These are phyloP conservation scores for Leccinum sublutescens DNA, from an alignment of 768 basidiomycete species.

Conservation along the genomic window DNA sequence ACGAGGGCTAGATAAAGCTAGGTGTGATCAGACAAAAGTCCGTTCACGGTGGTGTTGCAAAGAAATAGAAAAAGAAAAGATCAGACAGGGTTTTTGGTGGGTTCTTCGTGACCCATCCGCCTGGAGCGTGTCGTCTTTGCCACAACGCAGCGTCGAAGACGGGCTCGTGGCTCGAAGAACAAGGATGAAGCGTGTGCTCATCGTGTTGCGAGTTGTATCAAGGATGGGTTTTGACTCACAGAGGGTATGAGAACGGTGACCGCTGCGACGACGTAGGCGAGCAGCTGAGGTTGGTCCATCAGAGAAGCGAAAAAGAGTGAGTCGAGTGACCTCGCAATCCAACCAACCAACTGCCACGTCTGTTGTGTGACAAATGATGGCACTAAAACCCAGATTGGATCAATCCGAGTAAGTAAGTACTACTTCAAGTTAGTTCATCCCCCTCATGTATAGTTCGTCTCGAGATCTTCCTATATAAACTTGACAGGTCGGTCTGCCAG, in stretches of 20 bases:
- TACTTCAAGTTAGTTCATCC: too few species aligned
- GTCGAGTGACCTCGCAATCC: not conserved
- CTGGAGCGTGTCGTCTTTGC: conserved; percentile 60
- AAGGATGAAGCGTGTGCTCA: conserved; percentile 82
- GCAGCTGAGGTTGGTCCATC: conserved; percentile 27
- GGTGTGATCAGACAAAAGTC: conserved; percentile 11
- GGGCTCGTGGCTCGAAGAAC: conserved; percentile 83
- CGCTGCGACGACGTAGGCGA: conserved; percentile 23
- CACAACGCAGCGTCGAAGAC: conserved; percentile 48
- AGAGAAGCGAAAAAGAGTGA: not conserved
- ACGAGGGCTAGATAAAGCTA: conserved; percentile 72
- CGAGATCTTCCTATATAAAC: too few species aligned
- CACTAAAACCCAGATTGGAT: too few species aligned
- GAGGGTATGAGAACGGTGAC: conserved; percentile 23
- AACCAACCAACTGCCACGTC: not conserved
- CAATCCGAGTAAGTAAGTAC: too few species aligned
- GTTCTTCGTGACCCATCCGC: conserved; percentile 42
- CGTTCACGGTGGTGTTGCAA: too few species aligned
- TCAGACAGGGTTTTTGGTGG: conserved; percentile 38
- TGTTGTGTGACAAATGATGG: not conserved
- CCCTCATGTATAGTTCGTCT: too few species aligned
- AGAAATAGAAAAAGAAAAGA: not conserved
- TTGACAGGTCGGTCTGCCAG: too few species aligned
- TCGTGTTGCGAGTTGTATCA: conserved; percentile 34
- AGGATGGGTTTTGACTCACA: conserved; percentile 24